Conservation (phyloP, 345 rosid species). For the Populus simonii region DNA sequence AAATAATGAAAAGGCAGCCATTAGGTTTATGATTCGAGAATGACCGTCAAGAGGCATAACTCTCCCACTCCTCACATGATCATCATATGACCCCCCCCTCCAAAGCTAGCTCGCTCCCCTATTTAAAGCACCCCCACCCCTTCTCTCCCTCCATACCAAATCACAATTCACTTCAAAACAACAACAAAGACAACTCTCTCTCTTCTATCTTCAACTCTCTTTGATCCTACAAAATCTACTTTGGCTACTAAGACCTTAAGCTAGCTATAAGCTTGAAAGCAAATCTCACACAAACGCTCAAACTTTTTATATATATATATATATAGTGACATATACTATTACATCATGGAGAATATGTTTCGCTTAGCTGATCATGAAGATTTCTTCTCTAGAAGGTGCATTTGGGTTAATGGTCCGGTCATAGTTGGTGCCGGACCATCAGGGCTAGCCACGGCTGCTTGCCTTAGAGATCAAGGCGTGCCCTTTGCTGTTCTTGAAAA, state of each 20-base stretch:
- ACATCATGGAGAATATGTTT: constrained; percentile 15
- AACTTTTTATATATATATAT: too few species aligned
- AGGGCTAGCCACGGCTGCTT: constrained; percentile 42
- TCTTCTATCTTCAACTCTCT: background rate
- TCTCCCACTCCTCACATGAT: constrained; percentile 4
- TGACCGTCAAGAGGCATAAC: constrained; percentile 10
- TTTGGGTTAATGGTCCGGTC: constrained; percentile 44
- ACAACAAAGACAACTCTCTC: background rate
- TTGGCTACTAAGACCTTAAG: background rate
- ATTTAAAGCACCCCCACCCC: constrained; percentile 9
- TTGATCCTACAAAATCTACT: background rate
- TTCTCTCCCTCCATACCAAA: constrained; percentile 6
- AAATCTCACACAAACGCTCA: background rate
- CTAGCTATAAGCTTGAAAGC: background rate
- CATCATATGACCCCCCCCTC: background rate
- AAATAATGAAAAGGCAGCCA: constrained; percentile 12
- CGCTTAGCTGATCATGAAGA: constrained; percentile 13
- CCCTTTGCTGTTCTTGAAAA: constrained; percentile 48
- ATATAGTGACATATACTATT: background rate
- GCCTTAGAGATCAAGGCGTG: constrained; percentile 46
- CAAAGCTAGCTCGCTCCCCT: background rate
- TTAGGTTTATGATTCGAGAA: constrained; percentile 24
- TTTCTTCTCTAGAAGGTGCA: constrained; percentile 31
- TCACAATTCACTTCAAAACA: constrained; percentile 11
- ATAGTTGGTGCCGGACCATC: constrained; percentile 48